Evolutionary conservation across 345 rosid genomes (phyloP).

Genomic region (Pseudoturritis turrita): DNA sequence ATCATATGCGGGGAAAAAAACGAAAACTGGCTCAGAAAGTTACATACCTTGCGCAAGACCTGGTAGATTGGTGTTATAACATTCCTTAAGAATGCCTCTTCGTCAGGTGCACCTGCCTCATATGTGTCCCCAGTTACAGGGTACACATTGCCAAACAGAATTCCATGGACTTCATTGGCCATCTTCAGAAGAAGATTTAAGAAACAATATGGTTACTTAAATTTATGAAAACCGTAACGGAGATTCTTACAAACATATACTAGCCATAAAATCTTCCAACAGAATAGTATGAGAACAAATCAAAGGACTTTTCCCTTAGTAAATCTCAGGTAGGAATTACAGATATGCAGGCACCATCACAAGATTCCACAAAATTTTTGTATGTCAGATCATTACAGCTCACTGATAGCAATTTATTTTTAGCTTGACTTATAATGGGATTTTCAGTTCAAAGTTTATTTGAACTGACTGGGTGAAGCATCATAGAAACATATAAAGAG

Average conservation of each 20-base stretch:
- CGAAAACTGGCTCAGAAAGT: neutral
- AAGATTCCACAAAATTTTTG: neutral
- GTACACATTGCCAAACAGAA: slow-evolving; percentile 47
- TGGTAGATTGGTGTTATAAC: slow-evolving; percentile 78
- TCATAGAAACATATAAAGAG: slow-evolving; percentile 18
- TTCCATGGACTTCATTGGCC: slow-evolving; percentile 64
- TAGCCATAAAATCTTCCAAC: neutral
- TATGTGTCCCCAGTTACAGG: slow-evolving; percentile 53
- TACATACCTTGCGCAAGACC: slow-evolving; percentile 65
- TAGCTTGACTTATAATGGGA: neutral
- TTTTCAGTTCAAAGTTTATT: neutral
- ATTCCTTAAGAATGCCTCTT: slow-evolving; percentile 69
- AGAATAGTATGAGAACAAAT: neutral
- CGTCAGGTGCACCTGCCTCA: slow-evolving; percentile 49
- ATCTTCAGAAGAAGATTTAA: slow-evolving; percentile 47
- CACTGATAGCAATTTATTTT: neutral
- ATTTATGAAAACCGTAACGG: neutral
- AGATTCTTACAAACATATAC: neutral
- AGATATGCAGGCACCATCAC: slow-evolving; percentile 11
- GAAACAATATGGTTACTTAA: slow-evolving; percentile 26
- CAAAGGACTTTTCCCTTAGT: neutral
- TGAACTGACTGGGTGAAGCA: neutral
- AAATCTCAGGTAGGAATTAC: neutral
- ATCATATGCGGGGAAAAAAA: neutral
- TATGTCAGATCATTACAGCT: neutral